A percentile compares a stretch with the other conserved stretches of the same genome.
phyloP scores from a whole-genome alignment of 225 moss, liverwort and hornwort species.

The Asterella californica region DNA sequence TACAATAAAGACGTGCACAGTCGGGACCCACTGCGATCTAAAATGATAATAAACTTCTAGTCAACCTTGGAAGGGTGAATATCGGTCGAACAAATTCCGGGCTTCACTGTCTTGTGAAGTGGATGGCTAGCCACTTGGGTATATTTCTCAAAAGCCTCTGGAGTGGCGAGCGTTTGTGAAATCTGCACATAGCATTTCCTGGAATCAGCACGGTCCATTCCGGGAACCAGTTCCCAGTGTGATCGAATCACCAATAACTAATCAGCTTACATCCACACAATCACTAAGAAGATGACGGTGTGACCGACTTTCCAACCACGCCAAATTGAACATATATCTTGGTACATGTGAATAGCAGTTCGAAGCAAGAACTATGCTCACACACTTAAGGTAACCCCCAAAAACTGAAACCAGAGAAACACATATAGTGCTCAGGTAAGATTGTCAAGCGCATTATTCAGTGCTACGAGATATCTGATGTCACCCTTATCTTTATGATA shows the following conservation, averaged over 20 bases:
- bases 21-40: neutral
- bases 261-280: neutral
- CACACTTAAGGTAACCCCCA: no score
- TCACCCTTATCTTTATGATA: no score
- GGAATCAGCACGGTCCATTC: neutral
- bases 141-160: slow-evolving; percentile 71
- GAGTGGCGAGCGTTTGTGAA: slow-evolving; percentile 58
- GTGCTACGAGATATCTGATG: neutral
- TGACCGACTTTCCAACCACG: neutral
- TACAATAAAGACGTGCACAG: neutral
- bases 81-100: slow-evolving; percentile 80
- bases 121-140: slow-evolving; percentile 97
- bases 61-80: slow-evolving; percentile 79
- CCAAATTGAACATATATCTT: neutral
- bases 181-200: slow-evolving; percentile 48
- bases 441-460: neutral
- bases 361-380: no score
- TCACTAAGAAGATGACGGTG: neutral
- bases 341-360: no score
- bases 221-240: neutral
- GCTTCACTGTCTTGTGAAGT: slow-evolving; percentile 94
- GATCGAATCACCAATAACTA: neutral
- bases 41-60: neutral
- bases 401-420: no score
- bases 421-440: neutral